Evolutionary conservation across 148 eudicot genomes (phyloP).

Genomic region (Heliosperma pusillum): DNA sequence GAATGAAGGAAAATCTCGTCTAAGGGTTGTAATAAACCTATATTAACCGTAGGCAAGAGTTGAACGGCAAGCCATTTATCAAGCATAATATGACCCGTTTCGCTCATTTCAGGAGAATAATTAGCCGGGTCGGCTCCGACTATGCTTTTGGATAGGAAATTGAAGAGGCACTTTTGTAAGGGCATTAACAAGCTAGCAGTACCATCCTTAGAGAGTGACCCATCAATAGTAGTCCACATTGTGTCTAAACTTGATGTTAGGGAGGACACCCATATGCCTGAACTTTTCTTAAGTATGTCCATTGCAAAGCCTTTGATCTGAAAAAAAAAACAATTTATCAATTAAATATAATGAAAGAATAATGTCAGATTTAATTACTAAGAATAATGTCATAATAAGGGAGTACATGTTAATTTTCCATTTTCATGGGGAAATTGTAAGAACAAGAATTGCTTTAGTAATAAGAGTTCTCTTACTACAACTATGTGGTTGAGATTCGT

Average conservation of each 20-base stretch:
- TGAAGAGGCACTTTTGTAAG: slow-evolving; percentile 60
- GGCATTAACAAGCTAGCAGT: slow-evolving; percentile 37
- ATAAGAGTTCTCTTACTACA: no score
- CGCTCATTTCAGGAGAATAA: slow-evolving; percentile 46
- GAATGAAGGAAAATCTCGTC: slow-evolving; percentile 82
- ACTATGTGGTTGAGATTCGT: no score
- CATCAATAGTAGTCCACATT: slow-evolving; percentile 69
- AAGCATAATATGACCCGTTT: slow-evolving; percentile 46
- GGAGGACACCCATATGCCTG: slow-evolving; percentile 58
- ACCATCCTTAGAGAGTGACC: slow-evolving; percentile 38
- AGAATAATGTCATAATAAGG: no score
- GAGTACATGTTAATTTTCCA: no score
- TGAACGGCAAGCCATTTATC: slow-evolving; percentile 77
- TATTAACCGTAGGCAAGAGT: slow-evolving; percentile 52
- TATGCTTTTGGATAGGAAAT: slow-evolving; percentile 49
- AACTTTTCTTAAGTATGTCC: slow-evolving; percentile 71
- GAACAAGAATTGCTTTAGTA: no score
- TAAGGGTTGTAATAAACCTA: slow-evolving; percentile 58
- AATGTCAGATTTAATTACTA: no score
- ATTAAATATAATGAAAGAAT: no score
- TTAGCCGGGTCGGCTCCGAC: slow-evolving; percentile 54
- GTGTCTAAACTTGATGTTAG: slow-evolving; percentile 54
- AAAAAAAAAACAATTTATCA: not conserved
- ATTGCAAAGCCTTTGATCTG: slow-evolving; percentile 61
- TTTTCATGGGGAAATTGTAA: no score